phyloP scores from a whole-genome alignment of 1,284 basidiomycete species.

The Paramarasmius palmivorus region DNA sequence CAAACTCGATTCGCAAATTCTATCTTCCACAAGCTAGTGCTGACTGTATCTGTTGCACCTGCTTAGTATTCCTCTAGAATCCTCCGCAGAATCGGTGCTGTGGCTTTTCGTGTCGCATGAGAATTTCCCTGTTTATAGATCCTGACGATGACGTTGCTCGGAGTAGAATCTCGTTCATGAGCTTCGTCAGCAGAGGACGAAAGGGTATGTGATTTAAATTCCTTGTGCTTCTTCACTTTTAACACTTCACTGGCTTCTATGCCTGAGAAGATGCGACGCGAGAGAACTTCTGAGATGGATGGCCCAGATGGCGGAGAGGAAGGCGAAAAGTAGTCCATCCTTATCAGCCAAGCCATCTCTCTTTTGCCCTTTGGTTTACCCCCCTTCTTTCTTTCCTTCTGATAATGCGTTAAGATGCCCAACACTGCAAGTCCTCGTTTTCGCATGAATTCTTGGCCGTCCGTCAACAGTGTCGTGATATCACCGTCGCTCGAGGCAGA shows the following conservation, averaged over 20 bases:
- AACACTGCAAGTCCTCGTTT: slow-evolving; percentile 65
- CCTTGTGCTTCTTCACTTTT: slow-evolving; percentile 44
- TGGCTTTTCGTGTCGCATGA: slow-evolving; percentile 75
- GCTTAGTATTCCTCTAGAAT: slow-evolving; percentile 37
- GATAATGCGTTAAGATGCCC: slow-evolving; percentile 75
- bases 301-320: neutral
- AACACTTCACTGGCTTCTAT: slow-evolving; percentile 60
- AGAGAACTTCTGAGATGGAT: slow-evolving; percentile 29
- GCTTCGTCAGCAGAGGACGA: slow-evolving; percentile 13
- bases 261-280: slow-evolving; percentile 47
- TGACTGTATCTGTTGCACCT: neutral
- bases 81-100: slow-evolving; percentile 73
- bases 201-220: slow-evolving; percentile 27
- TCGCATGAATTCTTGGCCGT: slow-evolving; percentile 62
- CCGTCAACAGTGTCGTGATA: slow-evolving; percentile 39
- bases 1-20: no score
- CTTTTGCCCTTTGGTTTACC: slow-evolving; percentile 64
- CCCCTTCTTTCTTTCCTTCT: slow-evolving; percentile 40
- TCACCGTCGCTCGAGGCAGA: neutral
- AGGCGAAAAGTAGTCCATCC: slow-evolving; percentile 20
- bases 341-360: slow-evolving; percentile 69
- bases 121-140: slow-evolving; percentile 81
- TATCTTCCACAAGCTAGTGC: no score
- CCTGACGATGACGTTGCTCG: slow-evolving; percentile 28
- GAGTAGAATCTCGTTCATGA: slow-evolving; percentile 27